Conservation (phyloP, 768 basidiomycete genomes). For the Tubosaeta brunneosetosa region DNA sequence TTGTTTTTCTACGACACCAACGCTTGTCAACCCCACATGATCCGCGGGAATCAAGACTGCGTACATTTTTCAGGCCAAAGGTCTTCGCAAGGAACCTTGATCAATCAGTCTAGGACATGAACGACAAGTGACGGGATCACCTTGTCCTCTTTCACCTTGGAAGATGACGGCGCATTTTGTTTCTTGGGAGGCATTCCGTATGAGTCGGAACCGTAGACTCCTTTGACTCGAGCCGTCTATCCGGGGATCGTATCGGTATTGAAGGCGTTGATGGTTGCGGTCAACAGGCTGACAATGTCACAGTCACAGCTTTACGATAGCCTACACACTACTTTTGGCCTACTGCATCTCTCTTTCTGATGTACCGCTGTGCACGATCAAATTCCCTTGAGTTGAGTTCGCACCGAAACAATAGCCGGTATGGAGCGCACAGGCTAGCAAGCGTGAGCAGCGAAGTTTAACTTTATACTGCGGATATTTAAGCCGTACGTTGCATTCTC, state of each 20-base stretch:
- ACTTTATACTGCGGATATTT: slow-evolving; percentile 7
- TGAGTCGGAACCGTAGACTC: background rate
- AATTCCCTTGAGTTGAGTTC: background rate
- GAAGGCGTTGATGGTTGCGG: background rate
- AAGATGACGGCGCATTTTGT: slow-evolving; percentile 50
- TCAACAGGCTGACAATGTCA: background rate
- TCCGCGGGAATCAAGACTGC: slow-evolving; percentile 24
- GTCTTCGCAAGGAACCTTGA: slow-evolving; percentile 48
- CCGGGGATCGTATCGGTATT: background rate
- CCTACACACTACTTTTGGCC: no score
- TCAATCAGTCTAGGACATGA: slow-evolving; percentile 22
- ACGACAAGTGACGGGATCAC: slow-evolving; percentile 34
- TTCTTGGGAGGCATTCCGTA: slow-evolving; percentile 76
- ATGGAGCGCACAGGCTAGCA: background rate
- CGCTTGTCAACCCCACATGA: slow-evolving; percentile 6
- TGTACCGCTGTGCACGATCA: background rate
- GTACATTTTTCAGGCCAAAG: slow-evolving; percentile 84
- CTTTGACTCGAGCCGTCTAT: background rate
- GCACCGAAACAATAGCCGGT: background rate
- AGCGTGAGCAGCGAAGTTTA: no score
- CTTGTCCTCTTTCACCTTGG: slow-evolving; percentile 81
- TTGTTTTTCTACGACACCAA: slow-evolving; percentile 73
- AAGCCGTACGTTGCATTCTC: background rate
- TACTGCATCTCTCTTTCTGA: background rate
- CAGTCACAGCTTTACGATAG: background rate